These are phyloP conservation scores for Microsporum ferrugineum DNA, from an alignment of 2,329 filamentous ascomycete genomes.

Conservation along the genomic window DNA sequence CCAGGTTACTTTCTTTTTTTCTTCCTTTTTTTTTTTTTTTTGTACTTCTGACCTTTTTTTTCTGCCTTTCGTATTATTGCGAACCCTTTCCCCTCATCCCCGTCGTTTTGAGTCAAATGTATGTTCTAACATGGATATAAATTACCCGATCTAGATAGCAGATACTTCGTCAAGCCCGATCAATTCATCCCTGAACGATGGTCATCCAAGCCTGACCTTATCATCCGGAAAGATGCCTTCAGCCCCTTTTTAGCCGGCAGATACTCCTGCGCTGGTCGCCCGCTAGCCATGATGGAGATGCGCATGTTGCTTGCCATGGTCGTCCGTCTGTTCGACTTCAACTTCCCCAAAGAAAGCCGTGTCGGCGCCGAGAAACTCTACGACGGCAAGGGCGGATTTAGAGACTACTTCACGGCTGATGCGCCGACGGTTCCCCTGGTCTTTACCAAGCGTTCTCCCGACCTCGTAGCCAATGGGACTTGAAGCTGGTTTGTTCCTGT, in stretches of 20 bases:
- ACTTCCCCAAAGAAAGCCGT: constrained; percentile 9
- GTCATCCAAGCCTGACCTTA: constrained; percentile 17
- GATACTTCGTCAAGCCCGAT: constrained; percentile 8
- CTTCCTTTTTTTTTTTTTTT: not conserved
- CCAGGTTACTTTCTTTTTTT: not conserved
- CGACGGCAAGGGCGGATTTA: not conserved
- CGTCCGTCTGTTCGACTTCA: constrained; percentile 28
- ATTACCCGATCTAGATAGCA: constrained; percentile 1
- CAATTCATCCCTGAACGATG: constrained; percentile 26
- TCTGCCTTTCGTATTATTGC: not conserved
- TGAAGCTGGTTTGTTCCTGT: not conserved
- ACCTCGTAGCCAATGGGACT: not conserved
- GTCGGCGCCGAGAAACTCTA: not conserved
- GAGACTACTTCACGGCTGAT: not conserved
- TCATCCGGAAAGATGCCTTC: constrained; percentile 18
- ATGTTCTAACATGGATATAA: not conserved
- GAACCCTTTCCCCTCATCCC: not conserved
- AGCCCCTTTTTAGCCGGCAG: constrained; percentile 21
- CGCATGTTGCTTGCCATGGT: constrained; percentile 25
- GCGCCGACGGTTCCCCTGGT: not conserved
- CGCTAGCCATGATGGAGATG: constrained; percentile 24
- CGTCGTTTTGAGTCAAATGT: not conserved
- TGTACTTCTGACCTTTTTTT: not conserved
- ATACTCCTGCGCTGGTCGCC: constrained; percentile 24
- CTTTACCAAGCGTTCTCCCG: not conserved